Evolutionary conservation across 1,284 basidiomycete species (phyloP).

Genomic region (Vanrija sp.): DNA sequence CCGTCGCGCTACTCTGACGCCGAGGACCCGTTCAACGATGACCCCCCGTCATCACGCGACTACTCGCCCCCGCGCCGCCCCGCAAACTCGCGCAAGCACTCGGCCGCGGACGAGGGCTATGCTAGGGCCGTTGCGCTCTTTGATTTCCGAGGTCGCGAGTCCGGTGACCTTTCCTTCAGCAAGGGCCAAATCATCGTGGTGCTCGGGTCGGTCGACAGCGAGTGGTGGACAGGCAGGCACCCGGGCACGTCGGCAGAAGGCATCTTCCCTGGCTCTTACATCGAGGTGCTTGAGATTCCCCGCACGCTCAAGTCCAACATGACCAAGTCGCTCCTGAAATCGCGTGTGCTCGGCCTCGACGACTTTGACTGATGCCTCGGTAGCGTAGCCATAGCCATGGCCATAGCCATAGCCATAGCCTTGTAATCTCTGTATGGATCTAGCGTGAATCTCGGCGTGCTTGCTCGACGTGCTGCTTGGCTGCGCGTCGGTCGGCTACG

Average conservation of each 20-base stretch:
- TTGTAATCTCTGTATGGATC: too few species aligned
- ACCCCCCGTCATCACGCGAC: not conserved
- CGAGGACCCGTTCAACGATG: conserved; percentile 10
- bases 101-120: conserved; percentile 35
- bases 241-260: conserved; percentile 49
- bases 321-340: conserved; percentile 27
- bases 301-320: conserved; percentile 31
- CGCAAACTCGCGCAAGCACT: conserved; percentile 17
- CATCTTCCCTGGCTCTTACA: conserved; percentile 58
- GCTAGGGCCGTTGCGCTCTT: conserved; percentile 74
- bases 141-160: conserved; percentile 69
- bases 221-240: conserved; percentile 61
- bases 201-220: conserved; percentile 67
- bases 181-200: conserved; percentile 78
- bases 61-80: not conserved
- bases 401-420: too few species aligned
- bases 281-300: conserved; percentile 52
- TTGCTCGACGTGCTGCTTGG: too few species aligned
- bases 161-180: conserved; percentile 76
- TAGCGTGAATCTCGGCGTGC: too few species aligned
- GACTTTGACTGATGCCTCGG: conserved; percentile 19
- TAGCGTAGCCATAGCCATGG: too few species aligned
- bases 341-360: conserved; percentile 16
- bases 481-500: too few species aligned
- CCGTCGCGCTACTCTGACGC: too few species aligned